Conservation (phyloP, 1,284 basidiomycete genomes). For the Ganoderma multipileum region DNA sequence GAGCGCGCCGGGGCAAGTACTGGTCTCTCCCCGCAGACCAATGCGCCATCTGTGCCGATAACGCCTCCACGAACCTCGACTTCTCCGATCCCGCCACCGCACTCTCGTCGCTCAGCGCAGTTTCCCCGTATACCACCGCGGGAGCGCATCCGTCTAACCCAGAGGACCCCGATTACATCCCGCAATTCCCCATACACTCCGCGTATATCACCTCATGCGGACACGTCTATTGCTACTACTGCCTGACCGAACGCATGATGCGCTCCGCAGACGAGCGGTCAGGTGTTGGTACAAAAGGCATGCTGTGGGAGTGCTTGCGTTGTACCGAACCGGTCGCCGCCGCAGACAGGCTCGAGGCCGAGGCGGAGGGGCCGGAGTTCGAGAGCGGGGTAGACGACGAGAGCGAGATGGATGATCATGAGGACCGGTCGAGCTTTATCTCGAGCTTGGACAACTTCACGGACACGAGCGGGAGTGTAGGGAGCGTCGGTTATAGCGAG, state of each 20-base stretch:
- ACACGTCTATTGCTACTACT: constrained; percentile 89
- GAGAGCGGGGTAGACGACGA: constrained; percentile 37
- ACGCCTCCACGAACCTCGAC: constrained; percentile 66
- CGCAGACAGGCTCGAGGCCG: constrained; percentile 56
- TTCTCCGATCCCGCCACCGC: constrained; percentile 59
- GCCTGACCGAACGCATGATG: constrained; percentile 82
- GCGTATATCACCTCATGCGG: constrained; percentile 81
- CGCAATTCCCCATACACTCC: constrained; percentile 68
- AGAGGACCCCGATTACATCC: constrained; percentile 47
- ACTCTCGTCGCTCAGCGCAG: constrained; percentile 48
- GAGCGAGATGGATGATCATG: constrained; percentile 16
- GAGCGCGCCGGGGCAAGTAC: constrained; percentile 58
- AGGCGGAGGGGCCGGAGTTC: constrained; percentile 43
- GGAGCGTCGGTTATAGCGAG: constrained; percentile 47
- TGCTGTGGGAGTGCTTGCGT: constrained; percentile 80
- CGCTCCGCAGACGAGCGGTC: constrained; percentile 71
- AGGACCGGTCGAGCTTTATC: constrained; percentile 31
- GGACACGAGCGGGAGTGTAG: constrained; percentile 42
- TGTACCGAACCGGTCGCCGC: constrained; percentile 68
- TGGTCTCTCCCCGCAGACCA: constrained; percentile 68
- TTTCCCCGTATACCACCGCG: constrained; percentile 28
- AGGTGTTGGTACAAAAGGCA: constrained; percentile 46
- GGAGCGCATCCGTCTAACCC: constrained; percentile 13
- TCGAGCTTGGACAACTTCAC: constrained; percentile 40
- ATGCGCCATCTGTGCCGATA: constrained; percentile 83